These are phyloP conservation scores for Hirschioporus abietinus DNA, from an alignment of 768 basidiomycete genomes.

Conservation along the genomic window DNA sequence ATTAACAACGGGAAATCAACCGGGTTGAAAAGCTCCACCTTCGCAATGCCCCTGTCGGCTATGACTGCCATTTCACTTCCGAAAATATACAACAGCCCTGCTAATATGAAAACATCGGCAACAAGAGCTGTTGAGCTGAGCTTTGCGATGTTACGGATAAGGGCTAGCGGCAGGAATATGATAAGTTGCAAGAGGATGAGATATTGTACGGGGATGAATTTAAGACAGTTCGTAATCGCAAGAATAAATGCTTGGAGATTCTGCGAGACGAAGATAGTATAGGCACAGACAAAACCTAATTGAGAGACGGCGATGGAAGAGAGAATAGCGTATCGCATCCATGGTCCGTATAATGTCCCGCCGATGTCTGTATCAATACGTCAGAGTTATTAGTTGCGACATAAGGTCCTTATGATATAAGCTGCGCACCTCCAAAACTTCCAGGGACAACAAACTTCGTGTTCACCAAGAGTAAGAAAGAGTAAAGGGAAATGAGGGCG, in stretches of 20 bases:
- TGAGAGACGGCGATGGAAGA: constrained; percentile 85
- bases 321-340: constrained; percentile 90
- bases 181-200: constrained; percentile 82
- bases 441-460: constrained; percentile 87
- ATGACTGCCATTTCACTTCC: constrained; percentile 77
- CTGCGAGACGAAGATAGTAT: constrained; percentile 94
- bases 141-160: constrained; percentile 92
- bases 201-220: constrained; percentile 60
- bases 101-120: constrained; percentile 92
- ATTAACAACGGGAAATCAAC: constrained; percentile 89
- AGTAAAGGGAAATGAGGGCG: constrained; percentile 83
- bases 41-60: constrained; percentile 61
- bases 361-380: constrained; percentile 67
- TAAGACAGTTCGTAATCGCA: constrained; percentile 72
- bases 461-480: constrained; percentile 86
- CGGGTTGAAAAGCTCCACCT: constrained; percentile 82
- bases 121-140: constrained; percentile 87
- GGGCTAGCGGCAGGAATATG: constrained; percentile 84
- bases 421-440: constrained; percentile 79
- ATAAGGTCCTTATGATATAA: neutral
- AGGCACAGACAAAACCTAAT: constrained; percentile 83
- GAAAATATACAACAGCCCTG: constrained; percentile 83
- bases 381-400: constrained; percentile 5
- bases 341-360: constrained; percentile 83
- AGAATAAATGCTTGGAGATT: constrained; percentile 83